A percentile compares a stretch with the other conserved stretches of the same genome.
Conservation (phyloP, 306 rosid genomes). For the peach (Prunus persica) region DNA sequence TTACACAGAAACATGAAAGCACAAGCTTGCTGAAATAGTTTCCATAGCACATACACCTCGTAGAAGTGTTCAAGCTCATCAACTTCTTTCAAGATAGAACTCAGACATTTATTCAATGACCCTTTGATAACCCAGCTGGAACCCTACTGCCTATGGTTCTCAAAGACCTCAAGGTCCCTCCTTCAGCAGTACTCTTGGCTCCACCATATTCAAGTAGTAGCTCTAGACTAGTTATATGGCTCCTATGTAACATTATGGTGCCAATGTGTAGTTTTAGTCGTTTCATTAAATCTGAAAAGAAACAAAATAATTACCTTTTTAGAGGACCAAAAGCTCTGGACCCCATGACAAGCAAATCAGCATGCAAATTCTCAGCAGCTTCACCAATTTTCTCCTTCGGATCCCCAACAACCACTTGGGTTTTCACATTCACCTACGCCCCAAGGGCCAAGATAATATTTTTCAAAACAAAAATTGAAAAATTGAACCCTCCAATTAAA, state of each 20-base stretch:
- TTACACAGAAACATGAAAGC: neutral
- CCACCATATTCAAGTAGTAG: neutral
- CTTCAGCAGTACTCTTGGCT: neutral
- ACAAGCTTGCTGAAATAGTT: neutral
- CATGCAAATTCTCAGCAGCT: constrained; percentile 54
- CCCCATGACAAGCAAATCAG: constrained; percentile 88
- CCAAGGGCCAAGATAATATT: neutral
- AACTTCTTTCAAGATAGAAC: neutral
- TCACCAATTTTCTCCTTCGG: constrained; percentile 93
- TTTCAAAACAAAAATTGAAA: neutral
- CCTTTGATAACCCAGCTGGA: neutral
- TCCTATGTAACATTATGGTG: neutral
- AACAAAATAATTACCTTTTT: constrained; percentile 49
- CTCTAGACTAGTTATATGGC: neutral
- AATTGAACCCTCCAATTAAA: neutral
- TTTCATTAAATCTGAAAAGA: neutral
- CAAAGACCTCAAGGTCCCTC: neutral
- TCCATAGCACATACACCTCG: neutral
- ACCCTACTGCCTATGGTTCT: neutral
- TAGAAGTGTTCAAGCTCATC: neutral
- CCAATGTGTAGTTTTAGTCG: neutral
- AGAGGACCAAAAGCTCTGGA: constrained; percentile 80
- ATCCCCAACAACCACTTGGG: constrained; percentile 76
- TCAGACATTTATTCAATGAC: neutral
- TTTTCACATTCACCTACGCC: constrained; percentile 42